Evolutionary conservation across 495 filamentous ascomycete genomes (phyloP).

Genomic region (Penicillium herquei): DNA sequence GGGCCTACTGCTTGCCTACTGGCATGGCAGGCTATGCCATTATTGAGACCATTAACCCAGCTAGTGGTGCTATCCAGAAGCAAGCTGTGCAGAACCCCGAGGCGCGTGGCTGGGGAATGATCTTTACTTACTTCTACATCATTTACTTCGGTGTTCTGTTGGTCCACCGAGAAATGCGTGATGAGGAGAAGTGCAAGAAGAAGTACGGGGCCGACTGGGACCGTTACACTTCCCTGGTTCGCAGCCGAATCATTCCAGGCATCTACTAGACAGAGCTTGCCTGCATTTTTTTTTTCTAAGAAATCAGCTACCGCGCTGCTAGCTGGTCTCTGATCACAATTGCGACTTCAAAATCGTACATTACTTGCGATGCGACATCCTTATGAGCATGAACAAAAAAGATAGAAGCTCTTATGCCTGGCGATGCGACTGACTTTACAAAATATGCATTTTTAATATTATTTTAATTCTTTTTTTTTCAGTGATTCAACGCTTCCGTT

Average conservation of each 20-base stretch:
- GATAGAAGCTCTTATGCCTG: no score
- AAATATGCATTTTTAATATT: constrained; percentile 6
- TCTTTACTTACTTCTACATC: constrained; percentile 94
- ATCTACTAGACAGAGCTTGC: constrained; percentile 61
- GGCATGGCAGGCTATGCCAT: constrained; percentile 77
- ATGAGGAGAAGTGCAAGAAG: constrained; percentile 86
- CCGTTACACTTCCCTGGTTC: constrained; percentile 79
- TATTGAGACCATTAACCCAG: constrained; percentile 41
- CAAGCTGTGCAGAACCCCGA: constrained; percentile 66
- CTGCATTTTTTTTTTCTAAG: no score
- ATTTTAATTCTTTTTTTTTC: constrained; percentile 1
- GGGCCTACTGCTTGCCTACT: constrained; percentile 89
- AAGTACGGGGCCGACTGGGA: constrained; percentile 97
- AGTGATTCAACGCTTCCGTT: constrained; percentile 32
- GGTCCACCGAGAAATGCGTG: constrained; percentile 84
- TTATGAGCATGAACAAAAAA: not conserved
- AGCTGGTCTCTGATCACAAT: not conserved
- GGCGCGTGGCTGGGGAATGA: constrained; percentile 74
- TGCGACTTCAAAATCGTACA: constrained; percentile 10
- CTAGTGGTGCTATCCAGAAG: constrained; percentile 53
- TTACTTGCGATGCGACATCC: not conserved
- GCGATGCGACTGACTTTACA: not conserved
- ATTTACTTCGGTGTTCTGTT: constrained; percentile 89
- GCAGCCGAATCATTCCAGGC: constrained; percentile 83
- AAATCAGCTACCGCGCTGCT: not conserved